Conservation (phyloP, 1,284 basidiomycete species). For the Ganoderma leucocontextum region DNA sequence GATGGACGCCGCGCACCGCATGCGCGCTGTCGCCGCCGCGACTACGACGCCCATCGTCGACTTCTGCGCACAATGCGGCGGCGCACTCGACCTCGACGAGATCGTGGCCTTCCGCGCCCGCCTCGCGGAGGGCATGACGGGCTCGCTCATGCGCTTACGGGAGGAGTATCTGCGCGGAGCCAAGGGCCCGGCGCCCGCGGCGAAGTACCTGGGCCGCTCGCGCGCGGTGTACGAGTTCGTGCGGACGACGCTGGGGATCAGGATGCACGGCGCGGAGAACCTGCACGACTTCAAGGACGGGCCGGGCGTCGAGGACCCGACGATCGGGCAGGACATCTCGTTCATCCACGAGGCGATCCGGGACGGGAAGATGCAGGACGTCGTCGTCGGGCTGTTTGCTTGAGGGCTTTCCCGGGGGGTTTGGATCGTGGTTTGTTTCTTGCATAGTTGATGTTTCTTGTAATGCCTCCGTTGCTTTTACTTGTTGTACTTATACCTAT, state of each 20-base stretch:
- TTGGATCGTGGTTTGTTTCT: too few relatives aligned
- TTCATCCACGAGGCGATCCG: slow-evolving; percentile 78
- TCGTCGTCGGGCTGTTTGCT: slow-evolving; percentile 62
- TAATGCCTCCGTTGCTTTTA: not conserved
- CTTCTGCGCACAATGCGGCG: slow-evolving; percentile 52
- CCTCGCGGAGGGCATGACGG: slow-evolving; percentile 55
- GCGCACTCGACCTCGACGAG: slow-evolving; percentile 39
- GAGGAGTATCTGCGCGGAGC: slow-evolving; percentile 61
- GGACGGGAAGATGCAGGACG: slow-evolving; percentile 73
- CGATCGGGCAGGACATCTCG: slow-evolving; percentile 72
- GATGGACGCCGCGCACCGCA: slow-evolving; percentile 72
- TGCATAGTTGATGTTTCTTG: not conserved
- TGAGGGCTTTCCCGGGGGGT: too few relatives aligned
- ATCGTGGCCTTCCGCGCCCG: slow-evolving; percentile 61
- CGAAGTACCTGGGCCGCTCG: slow-evolving; percentile 67
- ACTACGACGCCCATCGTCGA: slow-evolving; percentile 69
- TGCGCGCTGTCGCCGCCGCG: slow-evolving; percentile 71
- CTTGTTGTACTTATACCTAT: slow-evolving; percentile 21
- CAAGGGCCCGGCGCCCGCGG: slow-evolving; percentile 66
- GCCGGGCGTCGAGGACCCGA: slow-evolving; percentile 64
- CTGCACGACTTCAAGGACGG: slow-evolving; percentile 60
- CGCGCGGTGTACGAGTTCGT: slow-evolving; percentile 76
- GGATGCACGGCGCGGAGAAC: slow-evolving; percentile 81
- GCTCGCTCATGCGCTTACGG: slow-evolving; percentile 58
- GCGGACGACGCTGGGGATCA: slow-evolving; percentile 67